Percentiles rank a stretch among this genome's conserved stretches.
Conservation (phyloP, 805 yeast genomes). For the Yarrowia divulgata region DNA sequence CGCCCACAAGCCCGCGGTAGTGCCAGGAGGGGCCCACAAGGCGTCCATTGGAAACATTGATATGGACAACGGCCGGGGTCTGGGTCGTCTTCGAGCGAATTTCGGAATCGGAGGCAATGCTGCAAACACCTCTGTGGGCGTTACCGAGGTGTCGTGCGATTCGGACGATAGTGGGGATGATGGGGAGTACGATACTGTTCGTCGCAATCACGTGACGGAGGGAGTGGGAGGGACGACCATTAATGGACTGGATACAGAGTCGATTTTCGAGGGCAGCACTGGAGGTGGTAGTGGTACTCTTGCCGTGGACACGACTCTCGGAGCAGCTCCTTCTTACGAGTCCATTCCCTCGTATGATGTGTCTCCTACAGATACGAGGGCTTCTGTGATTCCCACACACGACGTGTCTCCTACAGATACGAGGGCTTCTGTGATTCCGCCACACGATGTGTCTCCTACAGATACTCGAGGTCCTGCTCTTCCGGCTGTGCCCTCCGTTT, state of each 20-base stretch:
- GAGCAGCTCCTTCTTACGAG: constrained; percentile 13
- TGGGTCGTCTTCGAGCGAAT: constrained; percentile 8
- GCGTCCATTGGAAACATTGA: constrained; percentile 33
- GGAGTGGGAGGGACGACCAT: constrained; percentile 15
- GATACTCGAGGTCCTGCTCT: constrained; percentile 18
- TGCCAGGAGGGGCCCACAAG: neutral
- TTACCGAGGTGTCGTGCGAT: constrained; percentile 21
- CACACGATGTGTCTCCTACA: neutral
- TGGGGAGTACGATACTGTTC: constrained; percentile 7
- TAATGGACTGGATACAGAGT: constrained; percentile 17
- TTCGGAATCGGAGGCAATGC: constrained; percentile 19
- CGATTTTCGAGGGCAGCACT: neutral
- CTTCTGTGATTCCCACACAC: neutral
- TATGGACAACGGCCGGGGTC: constrained; percentile 26
- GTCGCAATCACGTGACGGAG: constrained; percentile 6
- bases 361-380: constrained; percentile 14
- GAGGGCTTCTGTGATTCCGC: neutral
- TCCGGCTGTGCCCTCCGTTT: neutral
- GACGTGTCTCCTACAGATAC: constrained; percentile 21
- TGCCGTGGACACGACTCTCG: neutral
- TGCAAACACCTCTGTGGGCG: neutral
- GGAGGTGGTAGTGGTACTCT: neutral
- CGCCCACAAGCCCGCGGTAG: neutral
- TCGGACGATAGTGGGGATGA: neutral
- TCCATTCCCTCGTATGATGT: constrained; percentile 15